A percentile compares a stretch with the other conserved stretches of the same genome.
Conservation (phyloP, 345 rosid species). For the Rhizophora mangle region DNA sequence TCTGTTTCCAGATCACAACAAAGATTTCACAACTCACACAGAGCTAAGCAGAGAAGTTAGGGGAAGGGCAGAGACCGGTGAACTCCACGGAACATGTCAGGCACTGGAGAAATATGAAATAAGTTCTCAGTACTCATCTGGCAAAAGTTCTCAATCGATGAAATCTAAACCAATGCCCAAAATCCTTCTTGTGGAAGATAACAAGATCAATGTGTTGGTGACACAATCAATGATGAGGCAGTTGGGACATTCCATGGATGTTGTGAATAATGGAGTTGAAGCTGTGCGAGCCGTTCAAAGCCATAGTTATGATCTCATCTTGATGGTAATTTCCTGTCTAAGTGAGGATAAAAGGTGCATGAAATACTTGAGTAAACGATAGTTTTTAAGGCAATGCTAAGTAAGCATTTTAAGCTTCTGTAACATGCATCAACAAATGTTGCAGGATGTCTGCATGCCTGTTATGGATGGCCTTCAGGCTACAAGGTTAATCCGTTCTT, state of each 20-base stretch:
- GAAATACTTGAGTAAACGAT: neutral
- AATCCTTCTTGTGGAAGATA: slow-evolving; percentile 96
- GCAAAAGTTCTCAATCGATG: slow-evolving; percentile 23
- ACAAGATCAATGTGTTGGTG: slow-evolving; percentile 86
- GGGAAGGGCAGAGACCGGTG: slow-evolving; percentile 28
- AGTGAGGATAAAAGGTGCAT: neutral
- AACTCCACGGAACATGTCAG: slow-evolving; percentile 29
- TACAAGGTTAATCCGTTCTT: slow-evolving; percentile 81
- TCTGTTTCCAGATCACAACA: slow-evolving; percentile 11
- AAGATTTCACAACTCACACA: slow-evolving; percentile 25
- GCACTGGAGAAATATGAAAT: slow-evolving; percentile 35
- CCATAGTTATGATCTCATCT: slow-evolving; percentile 61
- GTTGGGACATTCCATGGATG: slow-evolving; percentile 68
- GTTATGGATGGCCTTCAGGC: slow-evolving; percentile 92
- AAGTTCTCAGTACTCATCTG: slow-evolving; percentile 24
- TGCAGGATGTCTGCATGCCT: slow-evolving; percentile 96
- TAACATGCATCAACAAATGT: slow-evolving; percentile 10
- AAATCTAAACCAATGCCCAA: slow-evolving; percentile 49
- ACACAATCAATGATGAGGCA: slow-evolving; percentile 83
- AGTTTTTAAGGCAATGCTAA: neutral
- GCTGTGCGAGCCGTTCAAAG: slow-evolving; percentile 63
- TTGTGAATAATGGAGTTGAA: slow-evolving; percentile 78
- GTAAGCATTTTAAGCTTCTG: neutral
- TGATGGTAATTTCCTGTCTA: slow-evolving; percentile 53
- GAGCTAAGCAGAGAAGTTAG: slow-evolving; percentile 36